phyloP scores from a whole-genome alignment of 2,329 filamentous ascomycete genomes.

The Aspergillus transmontanensis region DNA sequence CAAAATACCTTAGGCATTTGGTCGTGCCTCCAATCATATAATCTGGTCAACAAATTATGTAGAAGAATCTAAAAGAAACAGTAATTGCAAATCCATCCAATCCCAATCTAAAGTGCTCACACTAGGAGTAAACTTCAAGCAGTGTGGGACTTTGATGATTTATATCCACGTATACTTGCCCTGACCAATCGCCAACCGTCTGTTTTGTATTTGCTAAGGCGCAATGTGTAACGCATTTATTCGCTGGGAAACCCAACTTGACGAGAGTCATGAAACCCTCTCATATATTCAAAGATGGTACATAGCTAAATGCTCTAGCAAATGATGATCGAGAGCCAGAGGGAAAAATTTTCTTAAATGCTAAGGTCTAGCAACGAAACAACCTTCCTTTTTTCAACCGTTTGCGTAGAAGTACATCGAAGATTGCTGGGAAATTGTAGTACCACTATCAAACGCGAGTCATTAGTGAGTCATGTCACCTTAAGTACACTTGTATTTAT shows the following conservation, averaged over 20 bases:
- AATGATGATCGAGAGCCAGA: background rate
- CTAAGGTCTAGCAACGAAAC: background rate
- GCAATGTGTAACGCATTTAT: background rate
- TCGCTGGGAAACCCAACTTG: background rate
- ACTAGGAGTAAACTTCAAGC: background rate
- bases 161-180: background rate
- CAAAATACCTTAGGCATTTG: no score
- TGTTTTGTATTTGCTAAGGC: background rate
- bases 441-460: background rate
- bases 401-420: background rate
- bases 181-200: background rate
- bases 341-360: background rate
- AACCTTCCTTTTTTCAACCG: background rate
- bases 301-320: background rate
- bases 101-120: background rate
- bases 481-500: background rate
- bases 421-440: background rate
- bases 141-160: background rate
- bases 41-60: no score
- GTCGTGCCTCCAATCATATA: no score
- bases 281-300: background rate
- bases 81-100: background rate
- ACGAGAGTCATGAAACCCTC: background rate
- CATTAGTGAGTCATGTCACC: background rate
- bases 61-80: background rate